phyloP scores from a whole-genome alignment of 345 rosid species.

The Eucalyptus fibrosa region DNA sequence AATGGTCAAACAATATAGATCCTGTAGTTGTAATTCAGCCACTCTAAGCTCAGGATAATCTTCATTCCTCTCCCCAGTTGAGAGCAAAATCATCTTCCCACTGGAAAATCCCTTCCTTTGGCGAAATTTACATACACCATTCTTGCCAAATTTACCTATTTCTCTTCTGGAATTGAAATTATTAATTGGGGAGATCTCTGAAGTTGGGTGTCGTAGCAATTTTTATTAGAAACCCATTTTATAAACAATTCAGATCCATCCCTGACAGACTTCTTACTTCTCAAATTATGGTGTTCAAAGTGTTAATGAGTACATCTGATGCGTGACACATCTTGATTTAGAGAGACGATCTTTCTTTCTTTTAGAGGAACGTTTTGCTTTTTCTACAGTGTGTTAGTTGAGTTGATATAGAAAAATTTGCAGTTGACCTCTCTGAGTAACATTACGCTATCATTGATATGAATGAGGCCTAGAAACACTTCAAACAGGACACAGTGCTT shows the following conservation, averaged over 20 bases:
- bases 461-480: too few species aligned
- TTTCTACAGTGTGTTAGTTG: background rate
- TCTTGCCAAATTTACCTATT: background rate
- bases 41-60: background rate
- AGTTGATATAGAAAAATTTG: too few species aligned
- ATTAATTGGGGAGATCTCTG: background rate
- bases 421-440: background rate
- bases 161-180: background rate
- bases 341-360: background rate
- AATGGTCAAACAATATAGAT: background rate
- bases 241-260: background rate
- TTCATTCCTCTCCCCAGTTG: background rate
- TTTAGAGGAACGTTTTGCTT: background rate
- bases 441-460: background rate
- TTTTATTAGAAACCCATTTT: background rate
- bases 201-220: background rate
- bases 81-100: background rate
- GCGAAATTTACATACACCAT: background rate
- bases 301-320: background rate
- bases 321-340: background rate
- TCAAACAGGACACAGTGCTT: background rate
- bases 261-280: background rate
- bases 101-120: background rate
- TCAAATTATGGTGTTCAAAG: background rate
- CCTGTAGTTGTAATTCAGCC: background rate